Evolutionary conservation across 345 rosid genomes (phyloP).

Genomic region (Theobroma cacao): DNA sequence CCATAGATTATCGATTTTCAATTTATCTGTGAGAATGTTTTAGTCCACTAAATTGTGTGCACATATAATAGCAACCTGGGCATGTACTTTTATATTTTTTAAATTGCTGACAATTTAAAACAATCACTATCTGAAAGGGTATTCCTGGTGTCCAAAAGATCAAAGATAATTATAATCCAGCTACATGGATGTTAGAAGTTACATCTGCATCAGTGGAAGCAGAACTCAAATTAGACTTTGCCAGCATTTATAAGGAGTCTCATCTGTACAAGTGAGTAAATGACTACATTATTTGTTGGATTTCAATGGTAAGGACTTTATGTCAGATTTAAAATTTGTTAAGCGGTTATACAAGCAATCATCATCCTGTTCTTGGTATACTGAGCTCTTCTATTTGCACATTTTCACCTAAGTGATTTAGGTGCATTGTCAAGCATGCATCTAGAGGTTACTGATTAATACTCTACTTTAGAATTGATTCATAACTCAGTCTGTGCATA

Average conservation of each 20-base stretch:
- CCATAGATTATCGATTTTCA: neutral
- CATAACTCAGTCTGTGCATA: neutral
- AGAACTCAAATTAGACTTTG: slow-evolving; percentile 40
- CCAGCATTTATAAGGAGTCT: slow-evolving; percentile 39
- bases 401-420: too few species aligned
- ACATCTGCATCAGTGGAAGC: slow-evolving; percentile 42
- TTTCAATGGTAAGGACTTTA: neutral
- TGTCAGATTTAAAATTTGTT: neutral
- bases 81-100: neutral
- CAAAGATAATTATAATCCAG: slow-evolving; percentile 50
- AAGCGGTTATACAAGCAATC: neutral
- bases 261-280: slow-evolving; percentile 32
- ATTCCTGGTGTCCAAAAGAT: slow-evolving; percentile 50
- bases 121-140: slow-evolving; percentile 21
- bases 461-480: neutral
- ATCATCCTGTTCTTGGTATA: neutral
- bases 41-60: neutral
- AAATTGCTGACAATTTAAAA: neutral
- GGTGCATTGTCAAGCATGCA: too few species aligned
- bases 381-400: neutral
- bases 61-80: neutral
- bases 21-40: neutral
- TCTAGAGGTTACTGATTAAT: too few species aligned
- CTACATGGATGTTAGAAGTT: slow-evolving; percentile 70
- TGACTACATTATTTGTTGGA: neutral